These are phyloP conservation scores for Trichoderma endophyticum DNA, from an alignment of 2,329 filamentous ascomycete genomes.

Conservation along the genomic window DNA sequence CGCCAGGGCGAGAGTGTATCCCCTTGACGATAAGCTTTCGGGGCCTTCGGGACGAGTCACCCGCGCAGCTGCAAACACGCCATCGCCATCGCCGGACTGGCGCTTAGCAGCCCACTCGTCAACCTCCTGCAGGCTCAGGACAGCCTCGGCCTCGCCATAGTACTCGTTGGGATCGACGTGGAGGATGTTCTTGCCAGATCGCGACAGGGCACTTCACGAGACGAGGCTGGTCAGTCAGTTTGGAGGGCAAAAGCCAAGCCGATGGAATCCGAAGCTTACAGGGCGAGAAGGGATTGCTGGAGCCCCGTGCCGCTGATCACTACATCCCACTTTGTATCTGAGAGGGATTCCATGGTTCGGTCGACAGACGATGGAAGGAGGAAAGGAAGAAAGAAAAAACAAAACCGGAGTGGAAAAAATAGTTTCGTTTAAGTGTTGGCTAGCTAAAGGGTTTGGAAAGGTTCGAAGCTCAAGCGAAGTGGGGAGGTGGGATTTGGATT, in stretches of 20 bases:
- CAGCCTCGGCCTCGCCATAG: conserved; percentile 84
- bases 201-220: conserved; percentile 75
- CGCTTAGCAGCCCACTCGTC: conserved; percentile 64
- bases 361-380: conserved; percentile 21
- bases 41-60: conserved; percentile 32
- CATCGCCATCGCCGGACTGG: conserved; percentile 24
- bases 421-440: background rate
- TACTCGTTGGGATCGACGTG: conserved; percentile 85
- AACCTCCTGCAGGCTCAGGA: conserved; percentile 77
- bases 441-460: background rate
- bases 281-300: conserved; percentile 73
- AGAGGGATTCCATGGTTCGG: conserved; percentile 66
- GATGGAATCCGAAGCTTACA: conserved; percentile 55
- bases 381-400: conserved; percentile 16
- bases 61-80: conserved; percentile 29
- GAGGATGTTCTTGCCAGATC: conserved; percentile 85
- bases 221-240: conserved; percentile 34
- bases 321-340: conserved; percentile 74
- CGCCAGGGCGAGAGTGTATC: conserved; percentile 79
- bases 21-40: conserved; percentile 56
- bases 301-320: conserved; percentile 76
- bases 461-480: conserved; percentile 18
- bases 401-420: conserved; percentile 20
- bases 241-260: conserved; percentile 29
- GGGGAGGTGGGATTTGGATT: conserved; percentile 22